Conservation (phyloP, 495 filamentous ascomycete species). For the Rostrohypoxylon terebratum region DNA sequence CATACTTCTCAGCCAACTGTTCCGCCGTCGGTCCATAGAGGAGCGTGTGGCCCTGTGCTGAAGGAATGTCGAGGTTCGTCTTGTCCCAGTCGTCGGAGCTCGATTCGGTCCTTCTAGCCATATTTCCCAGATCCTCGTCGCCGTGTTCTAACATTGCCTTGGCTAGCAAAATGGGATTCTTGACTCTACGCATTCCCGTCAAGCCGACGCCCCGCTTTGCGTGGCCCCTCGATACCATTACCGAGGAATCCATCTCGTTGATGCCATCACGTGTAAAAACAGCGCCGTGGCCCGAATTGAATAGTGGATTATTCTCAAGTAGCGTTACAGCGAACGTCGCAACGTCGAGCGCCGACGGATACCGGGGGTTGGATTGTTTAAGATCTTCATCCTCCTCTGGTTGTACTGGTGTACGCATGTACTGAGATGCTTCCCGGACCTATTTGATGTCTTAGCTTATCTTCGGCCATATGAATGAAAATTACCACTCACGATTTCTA, state of each 20-base stretch:
- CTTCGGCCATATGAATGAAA: neutral
- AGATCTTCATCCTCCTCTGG: conserved; percentile 4
- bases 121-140: conserved; percentile 57
- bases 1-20: conserved; percentile 72
- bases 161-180: conserved; percentile 83
- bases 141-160: conserved; percentile 75
- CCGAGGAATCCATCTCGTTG: conserved; percentile 89
- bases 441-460: conserved; percentile 20
- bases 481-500: conserved; percentile 61
- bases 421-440: conserved; percentile 51
- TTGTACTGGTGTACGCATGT: conserved; percentile 50
- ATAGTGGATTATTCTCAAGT: conserved; percentile 84
- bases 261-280: conserved; percentile 86
- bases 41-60: conserved; percentile 73
- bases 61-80: conserved; percentile 54
- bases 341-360: conserved; percentile 72
- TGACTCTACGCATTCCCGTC: conserved; percentile 75
- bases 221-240: conserved; percentile 83
- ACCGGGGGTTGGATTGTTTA: neutral
- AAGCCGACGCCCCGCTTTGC: conserved; percentile 83
- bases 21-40: conserved; percentile 76
- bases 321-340: conserved; percentile 80
- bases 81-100: neutral
- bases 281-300: conserved; percentile 87
- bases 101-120: conserved; percentile 8